Conservation (phyloP, 2,329 filamentous ascomycete species). For the Trichoderma gracile region DNA sequence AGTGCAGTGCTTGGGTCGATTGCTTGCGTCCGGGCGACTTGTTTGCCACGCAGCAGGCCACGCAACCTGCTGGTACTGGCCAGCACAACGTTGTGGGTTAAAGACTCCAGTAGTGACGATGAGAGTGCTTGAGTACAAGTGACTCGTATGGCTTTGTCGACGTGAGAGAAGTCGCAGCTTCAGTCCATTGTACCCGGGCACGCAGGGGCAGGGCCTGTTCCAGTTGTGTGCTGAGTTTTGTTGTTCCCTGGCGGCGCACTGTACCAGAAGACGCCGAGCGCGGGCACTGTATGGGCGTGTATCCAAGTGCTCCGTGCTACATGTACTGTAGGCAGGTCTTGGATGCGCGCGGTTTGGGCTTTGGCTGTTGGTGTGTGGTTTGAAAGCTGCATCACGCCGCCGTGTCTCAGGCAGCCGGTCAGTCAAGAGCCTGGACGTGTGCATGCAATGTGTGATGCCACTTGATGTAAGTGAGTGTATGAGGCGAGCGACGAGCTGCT, state of each 20-base stretch:
- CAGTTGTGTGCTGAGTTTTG: too few relatives aligned
- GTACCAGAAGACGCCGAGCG: not conserved
- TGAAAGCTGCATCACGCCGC: not conserved
- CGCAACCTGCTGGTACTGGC: slow-evolving; percentile 26
- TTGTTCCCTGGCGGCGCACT: not conserved
- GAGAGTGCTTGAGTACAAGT: not conserved
- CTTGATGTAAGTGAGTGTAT: not conserved
- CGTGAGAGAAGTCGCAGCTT: not conserved
- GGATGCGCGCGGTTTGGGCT: slow-evolving; percentile 7
- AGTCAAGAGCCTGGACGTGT: not conserved
- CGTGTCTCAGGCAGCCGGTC: not conserved
- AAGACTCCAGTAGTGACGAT: slow-evolving; percentile 3
- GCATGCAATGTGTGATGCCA: too few relatives aligned
- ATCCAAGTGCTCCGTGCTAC: not conserved
- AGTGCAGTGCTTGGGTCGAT: not conserved
- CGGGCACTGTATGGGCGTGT: slow-evolving; percentile 6
- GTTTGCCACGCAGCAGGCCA: slow-evolving; percentile 22
- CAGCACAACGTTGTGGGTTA: slow-evolving; percentile 15
- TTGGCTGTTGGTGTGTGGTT: not conserved
- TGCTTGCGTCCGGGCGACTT: slow-evolving; percentile 9
- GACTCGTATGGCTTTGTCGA: too few relatives aligned
- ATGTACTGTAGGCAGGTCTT: not conserved
- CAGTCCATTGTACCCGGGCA: not conserved
- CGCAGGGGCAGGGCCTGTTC: not conserved
- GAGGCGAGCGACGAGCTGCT: not conserved